These are phyloP conservation scores for Auriscalpium microsporum DNA, from an alignment of 768 basidiomycete species.

Conservation along the genomic window DNA sequence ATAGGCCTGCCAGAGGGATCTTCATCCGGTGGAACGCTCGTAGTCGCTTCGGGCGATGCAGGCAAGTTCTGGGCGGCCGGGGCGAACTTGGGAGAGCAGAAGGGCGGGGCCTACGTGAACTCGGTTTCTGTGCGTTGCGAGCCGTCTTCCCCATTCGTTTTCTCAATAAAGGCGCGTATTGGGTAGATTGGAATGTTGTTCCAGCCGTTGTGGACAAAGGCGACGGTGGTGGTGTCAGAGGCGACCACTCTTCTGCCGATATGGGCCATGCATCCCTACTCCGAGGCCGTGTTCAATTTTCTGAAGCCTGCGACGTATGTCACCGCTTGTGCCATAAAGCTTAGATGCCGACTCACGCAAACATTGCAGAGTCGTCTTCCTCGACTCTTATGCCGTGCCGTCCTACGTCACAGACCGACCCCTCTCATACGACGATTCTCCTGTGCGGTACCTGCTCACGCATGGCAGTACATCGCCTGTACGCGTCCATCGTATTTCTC, in stretches of 20 bases:
- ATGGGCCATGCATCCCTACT: conserved; percentile 19
- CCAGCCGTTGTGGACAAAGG: conserved; percentile 14
- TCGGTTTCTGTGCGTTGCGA: conserved; percentile 3
- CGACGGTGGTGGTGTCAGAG: conserved; percentile 15
- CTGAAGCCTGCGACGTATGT: conserved; percentile 15
- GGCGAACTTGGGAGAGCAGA: conserved; percentile 14
- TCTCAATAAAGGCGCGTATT: no score
- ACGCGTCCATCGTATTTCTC: not conserved
- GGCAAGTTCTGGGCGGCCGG: conserved; percentile 17
- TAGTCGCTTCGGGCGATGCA: conserved; percentile 15
- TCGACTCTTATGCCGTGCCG: conserved; percentile 17
- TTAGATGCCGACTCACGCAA: not conserved
- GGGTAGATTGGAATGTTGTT: conserved; percentile 14
- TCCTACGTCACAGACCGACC: conserved; percentile 13
- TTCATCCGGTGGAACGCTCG: not conserved
- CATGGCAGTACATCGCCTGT: conserved; percentile 3
- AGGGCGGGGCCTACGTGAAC: conserved; percentile 8
- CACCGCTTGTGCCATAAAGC: not conserved
- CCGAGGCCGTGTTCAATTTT: conserved; percentile 11
- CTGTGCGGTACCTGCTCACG: conserved; percentile 18
- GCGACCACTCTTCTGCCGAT: conserved; percentile 10
- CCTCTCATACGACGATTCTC: conserved; percentile 8
- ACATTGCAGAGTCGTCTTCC: conserved; percentile 12
- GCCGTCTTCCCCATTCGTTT: not conserved
- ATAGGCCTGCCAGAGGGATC: not conserved